Conservation (phyloP, 2,329 filamentous ascomycete species). For the Lachnellula occidentalis region DNA sequence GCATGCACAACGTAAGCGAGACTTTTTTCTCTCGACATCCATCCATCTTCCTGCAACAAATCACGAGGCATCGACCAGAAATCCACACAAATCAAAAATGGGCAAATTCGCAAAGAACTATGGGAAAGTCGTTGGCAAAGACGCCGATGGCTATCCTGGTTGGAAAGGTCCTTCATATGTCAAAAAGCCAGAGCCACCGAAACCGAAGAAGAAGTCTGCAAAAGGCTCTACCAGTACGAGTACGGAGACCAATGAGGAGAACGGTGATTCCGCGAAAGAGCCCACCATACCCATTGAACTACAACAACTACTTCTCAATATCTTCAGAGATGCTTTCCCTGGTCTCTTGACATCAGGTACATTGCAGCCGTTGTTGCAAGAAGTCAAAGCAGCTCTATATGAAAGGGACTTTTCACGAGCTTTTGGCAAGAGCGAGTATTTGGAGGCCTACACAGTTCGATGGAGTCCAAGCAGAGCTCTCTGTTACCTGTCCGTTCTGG, state of each 20-base stretch:
- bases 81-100: slow-evolving; percentile 54
- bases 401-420: slow-evolving; percentile 77
- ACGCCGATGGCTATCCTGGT: slow-evolving; percentile 18
- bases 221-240: not conserved
- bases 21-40: too few relatives aligned
- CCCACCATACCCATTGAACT: slow-evolving; percentile 41
- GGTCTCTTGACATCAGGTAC: slow-evolving; percentile 41
- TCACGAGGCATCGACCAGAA: not conserved
- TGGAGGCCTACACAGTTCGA: slow-evolving; percentile 78
- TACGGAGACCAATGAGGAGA: slow-evolving; percentile 1
- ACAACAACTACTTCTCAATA: slow-evolving; percentile 66
- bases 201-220: slow-evolving; percentile 10
- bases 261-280: slow-evolving; percentile 5
- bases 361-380: slow-evolving; percentile 61
- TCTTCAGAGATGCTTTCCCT: slow-evolving; percentile 64
- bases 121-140: slow-evolving; percentile 25
- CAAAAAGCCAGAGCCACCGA: slow-evolving; percentile 19
- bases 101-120: slow-evolving; percentile 24
- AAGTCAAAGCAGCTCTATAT: slow-evolving; percentile 80
- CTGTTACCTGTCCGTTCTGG: slow-evolving; percentile 63
- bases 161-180: slow-evolving; percentile 26
- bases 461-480: slow-evolving; percentile 88
- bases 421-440: slow-evolving; percentile 65
- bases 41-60: not conserved
- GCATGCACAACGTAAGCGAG: too few relatives aligned